Base-by-base conservation (phyloP, 2,329 filamentous ascomycete genomes). In the Ceratocystis destructans region DNA sequence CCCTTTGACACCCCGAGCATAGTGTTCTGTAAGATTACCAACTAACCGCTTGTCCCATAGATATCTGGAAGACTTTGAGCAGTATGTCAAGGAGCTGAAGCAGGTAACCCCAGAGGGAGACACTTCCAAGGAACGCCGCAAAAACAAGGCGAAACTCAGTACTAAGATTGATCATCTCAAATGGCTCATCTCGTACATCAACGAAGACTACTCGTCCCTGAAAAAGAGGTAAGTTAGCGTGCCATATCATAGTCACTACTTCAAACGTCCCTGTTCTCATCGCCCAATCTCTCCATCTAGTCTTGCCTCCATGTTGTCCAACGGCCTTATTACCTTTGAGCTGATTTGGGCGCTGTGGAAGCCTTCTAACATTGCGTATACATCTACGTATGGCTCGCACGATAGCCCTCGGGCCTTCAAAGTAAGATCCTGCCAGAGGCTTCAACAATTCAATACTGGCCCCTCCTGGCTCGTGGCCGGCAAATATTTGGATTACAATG, bases 321-420 rank as follows among this genome's bases (percentile, higher is more conserved):
- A 87, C 41, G 89, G 90, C 7, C 85, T 90, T 57, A 95, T 96
- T 73, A 95, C 90, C 0, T 96, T 92, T 71, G 90, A 96, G 67
- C 80, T 95, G 1, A 78, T 95, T 0, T 96, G 91, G 91, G 90
- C 90, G 0, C 77, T 96, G 2, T 95, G 88, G 82, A 95, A 94
- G 72, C 91, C 91, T 0, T 89, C 90, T 71, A 90, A 89, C 0
- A 82, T 96, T 22, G 87, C 85, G 0, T 93, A 87, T 73, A 84
- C 87, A 0, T 83, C 84, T 0, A 93, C 89, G 0, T 96, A 96
- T 69, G 88, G 88, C 2, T 85, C 84, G 45, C 77, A 80, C 15
- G 88, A 93, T 48, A 86, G 94, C 71, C 88, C 90, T 1, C 83
- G 89, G 17, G 87, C 88, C 8, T 93, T 95, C 80, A 91, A 89